phyloP scores from a whole-genome alignment of 2,329 filamentous ascomycete genomes.

The Didymella sp. region DNA sequence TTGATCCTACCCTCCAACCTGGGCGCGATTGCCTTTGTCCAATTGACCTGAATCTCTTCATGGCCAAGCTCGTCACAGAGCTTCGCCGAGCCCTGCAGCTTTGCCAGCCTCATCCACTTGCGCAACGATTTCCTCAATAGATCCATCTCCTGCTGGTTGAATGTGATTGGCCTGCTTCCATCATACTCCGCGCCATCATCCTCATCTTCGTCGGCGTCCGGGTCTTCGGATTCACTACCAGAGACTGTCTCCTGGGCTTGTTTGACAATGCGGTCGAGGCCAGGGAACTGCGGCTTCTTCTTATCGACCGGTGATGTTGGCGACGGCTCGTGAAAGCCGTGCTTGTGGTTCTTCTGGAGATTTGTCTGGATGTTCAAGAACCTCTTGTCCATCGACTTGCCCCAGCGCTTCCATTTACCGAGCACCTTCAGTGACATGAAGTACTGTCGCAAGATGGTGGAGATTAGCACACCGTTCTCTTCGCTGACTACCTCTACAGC shows the following conservation, averaged over 20 bases:
- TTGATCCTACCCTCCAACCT: conserved; percentile 77
- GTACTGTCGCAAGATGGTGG: conserved; percentile 86
- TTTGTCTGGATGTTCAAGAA: conserved; percentile 71
- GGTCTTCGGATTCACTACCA: conserved; percentile 38
- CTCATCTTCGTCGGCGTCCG: conserved; percentile 50
- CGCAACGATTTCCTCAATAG: conserved; percentile 72
- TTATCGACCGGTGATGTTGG: conserved; percentile 33
- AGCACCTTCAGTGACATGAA: conserved; percentile 86
- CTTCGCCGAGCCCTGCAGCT: conserved; percentile 60
- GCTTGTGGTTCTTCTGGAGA: conserved; percentile 61
- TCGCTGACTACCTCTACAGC: conserved; percentile 82
- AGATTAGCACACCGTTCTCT: conserved; percentile 86
- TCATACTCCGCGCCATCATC: conserved; percentile 50
- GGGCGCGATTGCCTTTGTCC: conserved; percentile 82
- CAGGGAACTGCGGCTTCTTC: conserved; percentile 23
- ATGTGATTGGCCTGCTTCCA: conserved; percentile 54
- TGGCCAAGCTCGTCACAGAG: conserved; percentile 65
- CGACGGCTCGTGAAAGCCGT: conserved; percentile 56
- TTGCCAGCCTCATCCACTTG: conserved; percentile 75
- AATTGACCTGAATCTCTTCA: conserved; percentile 67
- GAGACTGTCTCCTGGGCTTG: conserved; percentile 20
- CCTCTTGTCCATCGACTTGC: conserved; percentile 66
- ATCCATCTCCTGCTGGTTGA: conserved; percentile 55
- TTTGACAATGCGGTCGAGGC: conserved; percentile 21
- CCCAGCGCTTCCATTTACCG: conserved; percentile 78